Conservation (phyloP, 164 flowering plant genomes). For the Houttuynia cordata region DNA sequence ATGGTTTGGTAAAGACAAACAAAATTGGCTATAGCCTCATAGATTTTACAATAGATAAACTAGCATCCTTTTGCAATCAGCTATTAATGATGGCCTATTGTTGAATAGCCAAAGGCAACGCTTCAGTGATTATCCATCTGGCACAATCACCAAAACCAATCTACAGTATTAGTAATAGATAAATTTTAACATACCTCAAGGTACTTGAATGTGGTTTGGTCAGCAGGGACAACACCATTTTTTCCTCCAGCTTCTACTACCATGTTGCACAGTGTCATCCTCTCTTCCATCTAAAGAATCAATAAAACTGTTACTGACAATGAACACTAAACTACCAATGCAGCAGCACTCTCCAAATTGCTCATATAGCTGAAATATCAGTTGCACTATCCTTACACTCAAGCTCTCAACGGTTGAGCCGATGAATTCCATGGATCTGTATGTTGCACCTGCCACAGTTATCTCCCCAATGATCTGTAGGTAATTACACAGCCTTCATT, state of each 20-base stretch:
- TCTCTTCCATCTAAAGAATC: slow-evolving; percentile 77
- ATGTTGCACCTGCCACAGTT: slow-evolving; percentile 91
- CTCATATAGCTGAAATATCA: background rate
- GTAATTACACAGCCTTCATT: background rate
- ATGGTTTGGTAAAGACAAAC: too few relatives aligned
- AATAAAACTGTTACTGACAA: background rate
- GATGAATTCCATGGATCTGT: slow-evolving; percentile 93
- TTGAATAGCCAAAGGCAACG: background rate
- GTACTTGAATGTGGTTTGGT: slow-evolving; percentile 71
- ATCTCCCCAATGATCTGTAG: slow-evolving; percentile 98
- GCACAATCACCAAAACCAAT: slow-evolving; percentile 1
- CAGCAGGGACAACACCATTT: slow-evolving; percentile 95
- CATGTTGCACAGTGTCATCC: slow-evolving; percentile 99
- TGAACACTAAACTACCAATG: background rate
- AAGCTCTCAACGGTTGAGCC: slow-evolving; percentile 90
- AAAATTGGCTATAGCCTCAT: too few relatives aligned
- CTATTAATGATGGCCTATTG: too few relatives aligned
- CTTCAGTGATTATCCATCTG: background rate
- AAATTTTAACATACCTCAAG: slow-evolving; percentile 62
- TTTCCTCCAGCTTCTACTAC: slow-evolving; percentile 99
- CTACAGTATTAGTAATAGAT: background rate
- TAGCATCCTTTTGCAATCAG: too few relatives aligned
- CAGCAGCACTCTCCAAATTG: background rate
- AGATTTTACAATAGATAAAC: too few relatives aligned
- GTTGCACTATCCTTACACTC: slow-evolving; percentile 39